Conservation (phyloP, 2,329 filamentous ascomycete genomes). For the Exophiala viscosa region DNA sequence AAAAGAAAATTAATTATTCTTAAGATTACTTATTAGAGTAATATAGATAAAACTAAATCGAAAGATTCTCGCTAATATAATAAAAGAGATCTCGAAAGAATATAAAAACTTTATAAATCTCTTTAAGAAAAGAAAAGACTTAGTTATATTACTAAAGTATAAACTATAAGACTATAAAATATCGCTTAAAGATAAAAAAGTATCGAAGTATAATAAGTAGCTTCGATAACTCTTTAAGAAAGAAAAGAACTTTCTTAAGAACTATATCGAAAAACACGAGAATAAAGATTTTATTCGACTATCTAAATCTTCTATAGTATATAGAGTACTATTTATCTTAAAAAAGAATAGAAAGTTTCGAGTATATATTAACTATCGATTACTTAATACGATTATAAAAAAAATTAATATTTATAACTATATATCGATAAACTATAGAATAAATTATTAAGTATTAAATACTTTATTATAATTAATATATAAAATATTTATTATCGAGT, state of each 20-base stretch:
- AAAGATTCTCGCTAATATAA: not conserved
- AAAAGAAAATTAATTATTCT: not conserved
- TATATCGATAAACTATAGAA: too few species aligned
- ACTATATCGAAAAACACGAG: too few species aligned
- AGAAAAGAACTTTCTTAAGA: too few species aligned
- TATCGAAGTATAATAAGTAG: too few species aligned
- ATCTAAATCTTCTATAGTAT: not conserved
- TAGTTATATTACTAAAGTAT: not conserved
- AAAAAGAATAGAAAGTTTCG: not conserved
- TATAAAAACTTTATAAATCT: not conserved
- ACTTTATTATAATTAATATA: too few species aligned
- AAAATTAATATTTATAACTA: too few species aligned
- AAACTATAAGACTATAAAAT: not conserved
- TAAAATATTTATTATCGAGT: conserved; percentile 13
- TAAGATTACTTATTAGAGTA: not conserved
- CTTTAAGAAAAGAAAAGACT: not conserved
- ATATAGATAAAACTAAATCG: not conserved
- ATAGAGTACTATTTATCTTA: not conserved
- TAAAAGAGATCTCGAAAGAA: not conserved
- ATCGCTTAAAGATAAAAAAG: not conserved
- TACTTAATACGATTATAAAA: too few species aligned
- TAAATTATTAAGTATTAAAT: too few species aligned
- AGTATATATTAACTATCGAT: not conserved
- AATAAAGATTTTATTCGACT: not conserved
- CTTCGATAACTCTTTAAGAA: too few species aligned